Conservation (phyloP, 2,329 filamentous ascomycete species). For the Trichoderma guizhouense region DNA sequence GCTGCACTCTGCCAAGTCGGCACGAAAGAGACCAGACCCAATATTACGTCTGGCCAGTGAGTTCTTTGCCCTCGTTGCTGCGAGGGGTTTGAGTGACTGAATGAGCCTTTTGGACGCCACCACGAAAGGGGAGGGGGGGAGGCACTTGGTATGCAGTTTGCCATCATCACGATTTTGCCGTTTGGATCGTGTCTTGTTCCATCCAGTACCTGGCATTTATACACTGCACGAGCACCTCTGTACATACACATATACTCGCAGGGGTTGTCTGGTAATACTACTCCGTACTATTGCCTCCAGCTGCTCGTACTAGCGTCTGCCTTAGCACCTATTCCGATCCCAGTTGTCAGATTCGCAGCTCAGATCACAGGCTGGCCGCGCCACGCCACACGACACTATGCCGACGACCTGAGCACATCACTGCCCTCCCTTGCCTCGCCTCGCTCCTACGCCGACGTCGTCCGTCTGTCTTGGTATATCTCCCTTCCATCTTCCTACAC, state of each 20-base stretch:
- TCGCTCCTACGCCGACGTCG: neutral
- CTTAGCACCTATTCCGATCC: constrained; percentile 2
- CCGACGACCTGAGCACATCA: neutral
- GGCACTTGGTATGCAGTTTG: neutral
- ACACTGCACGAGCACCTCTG: neutral
- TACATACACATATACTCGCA: neutral
- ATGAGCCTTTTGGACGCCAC: neutral
- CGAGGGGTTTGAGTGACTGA: neutral
- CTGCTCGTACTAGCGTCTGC: neutral
- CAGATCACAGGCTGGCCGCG: constrained; percentile 13
- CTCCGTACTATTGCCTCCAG: neutral
- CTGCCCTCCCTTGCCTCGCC: neutral
- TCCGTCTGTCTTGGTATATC: neutral
- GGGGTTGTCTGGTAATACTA: neutral
- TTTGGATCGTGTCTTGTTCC: neutral
- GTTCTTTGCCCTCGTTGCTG: neutral
- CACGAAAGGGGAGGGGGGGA: neutral
- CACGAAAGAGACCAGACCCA: neutral
- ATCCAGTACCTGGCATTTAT: neutral
- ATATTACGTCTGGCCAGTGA: neutral
- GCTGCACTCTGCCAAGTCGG: neutral
- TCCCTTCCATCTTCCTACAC: neutral
- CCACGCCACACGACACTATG: neutral
- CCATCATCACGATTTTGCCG: neutral
- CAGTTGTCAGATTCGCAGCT: constrained; percentile 10